Conservation (phyloP, 371 early-diverging fungal species). For the Apophysomyces elegans region DNA sequence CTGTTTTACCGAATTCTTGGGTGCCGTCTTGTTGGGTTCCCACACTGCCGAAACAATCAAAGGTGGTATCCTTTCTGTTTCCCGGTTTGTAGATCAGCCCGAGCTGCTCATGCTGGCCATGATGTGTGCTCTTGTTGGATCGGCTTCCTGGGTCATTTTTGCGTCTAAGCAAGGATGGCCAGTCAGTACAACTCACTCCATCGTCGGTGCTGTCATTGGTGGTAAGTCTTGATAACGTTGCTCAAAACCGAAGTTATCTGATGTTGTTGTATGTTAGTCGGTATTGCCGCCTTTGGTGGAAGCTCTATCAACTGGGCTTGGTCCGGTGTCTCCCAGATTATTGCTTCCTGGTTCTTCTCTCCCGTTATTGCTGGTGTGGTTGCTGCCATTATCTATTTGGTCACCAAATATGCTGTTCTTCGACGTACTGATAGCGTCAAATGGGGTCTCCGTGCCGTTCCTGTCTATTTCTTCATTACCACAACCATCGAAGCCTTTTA, state of each 20-base stretch:
- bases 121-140: constrained; percentile 80
- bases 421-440: constrained; percentile 67
- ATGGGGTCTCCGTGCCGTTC: constrained; percentile 76
- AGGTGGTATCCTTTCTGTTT: constrained; percentile 66
- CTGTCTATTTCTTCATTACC: constrained; percentile 80
- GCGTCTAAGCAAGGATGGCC: constrained; percentile 67
- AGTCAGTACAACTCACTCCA: constrained; percentile 63
- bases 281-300: constrained; percentile 76
- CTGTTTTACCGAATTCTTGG: constrained; percentile 84
- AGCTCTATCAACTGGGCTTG: constrained; percentile 72
- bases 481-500: constrained; percentile 71
- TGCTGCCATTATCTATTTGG: constrained; percentile 66
- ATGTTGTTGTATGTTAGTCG: constrained; percentile 34
- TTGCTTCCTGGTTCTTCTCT: constrained; percentile 81
- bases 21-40: constrained; percentile 82
- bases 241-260: not conserved
- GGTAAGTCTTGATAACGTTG: not conserved
- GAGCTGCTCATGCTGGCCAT: constrained; percentile 84
- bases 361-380: constrained; percentile 73
- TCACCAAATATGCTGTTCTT: constrained; percentile 69
- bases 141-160: constrained; percentile 77
- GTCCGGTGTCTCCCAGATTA: constrained; percentile 72
- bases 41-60: constrained; percentile 80
- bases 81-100: constrained; percentile 58
- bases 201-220: constrained; percentile 85